These are phyloP conservation scores for Prorocentrum cordatum DNA, from an alignment of 169 alveolate species.

Conservation along the genomic window DNA sequence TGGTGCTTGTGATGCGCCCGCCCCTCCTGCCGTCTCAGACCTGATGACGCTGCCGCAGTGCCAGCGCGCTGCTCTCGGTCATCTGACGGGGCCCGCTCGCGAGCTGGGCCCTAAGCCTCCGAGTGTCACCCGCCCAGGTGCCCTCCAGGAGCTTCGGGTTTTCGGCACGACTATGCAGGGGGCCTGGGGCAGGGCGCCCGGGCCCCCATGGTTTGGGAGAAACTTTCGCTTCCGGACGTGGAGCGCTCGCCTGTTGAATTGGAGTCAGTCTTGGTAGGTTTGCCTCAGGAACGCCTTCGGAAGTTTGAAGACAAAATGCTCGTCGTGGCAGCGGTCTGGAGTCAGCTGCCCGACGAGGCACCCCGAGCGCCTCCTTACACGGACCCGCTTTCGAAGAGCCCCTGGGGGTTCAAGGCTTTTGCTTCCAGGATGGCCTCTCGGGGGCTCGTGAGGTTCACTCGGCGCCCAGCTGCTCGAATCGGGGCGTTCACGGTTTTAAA, in stretches of 20 bases:
- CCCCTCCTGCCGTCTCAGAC: not conserved
- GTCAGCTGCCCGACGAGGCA: not conserved
- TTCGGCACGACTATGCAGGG: not conserved
- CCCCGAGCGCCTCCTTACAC: not conserved
- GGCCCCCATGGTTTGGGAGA: not conserved
- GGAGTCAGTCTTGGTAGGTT: not conserved
- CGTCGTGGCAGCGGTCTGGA: not conserved
- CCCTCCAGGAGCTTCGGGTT: constrained; percentile 2
- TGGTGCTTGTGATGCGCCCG: not conserved
- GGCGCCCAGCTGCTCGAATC: not conserved
- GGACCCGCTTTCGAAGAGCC: not conserved
- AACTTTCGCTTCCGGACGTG: not conserved
- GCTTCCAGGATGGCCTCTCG: not conserved
- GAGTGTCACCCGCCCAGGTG: not conserved
- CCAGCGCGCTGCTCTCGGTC: not conserved
- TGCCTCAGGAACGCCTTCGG: not conserved
- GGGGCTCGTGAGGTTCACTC: not conserved
- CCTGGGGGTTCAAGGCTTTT: not conserved
- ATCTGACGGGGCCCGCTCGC: not conserved
- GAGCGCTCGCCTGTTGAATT: not conserved
- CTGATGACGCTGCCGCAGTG: not conserved
- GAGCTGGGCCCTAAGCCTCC: not conserved
- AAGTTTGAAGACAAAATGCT: constrained; percentile 5
- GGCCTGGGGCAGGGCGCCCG: constrained; percentile 6
- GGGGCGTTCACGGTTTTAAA: not conserved